Evolutionary conservation across 2,329 filamentous ascomycete genomes (phyloP).

Genomic region (Aspergillus pseudotamarii): DNA sequence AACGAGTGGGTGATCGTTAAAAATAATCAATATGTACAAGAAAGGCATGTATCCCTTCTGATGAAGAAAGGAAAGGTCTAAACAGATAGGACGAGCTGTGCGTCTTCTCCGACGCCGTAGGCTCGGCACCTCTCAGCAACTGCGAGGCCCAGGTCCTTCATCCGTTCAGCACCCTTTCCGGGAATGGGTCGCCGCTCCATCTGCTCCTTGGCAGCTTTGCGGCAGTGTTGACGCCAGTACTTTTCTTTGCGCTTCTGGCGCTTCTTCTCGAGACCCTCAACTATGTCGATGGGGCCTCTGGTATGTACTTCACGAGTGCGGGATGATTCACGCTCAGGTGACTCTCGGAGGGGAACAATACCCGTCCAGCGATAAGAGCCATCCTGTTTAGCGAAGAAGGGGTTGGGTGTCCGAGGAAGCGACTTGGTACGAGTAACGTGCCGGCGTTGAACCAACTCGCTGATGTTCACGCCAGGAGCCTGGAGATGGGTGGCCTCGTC

Average conservation of each 20-base stretch:
- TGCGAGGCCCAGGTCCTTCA: slow-evolving; percentile 87
- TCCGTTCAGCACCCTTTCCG: slow-evolving; percentile 87
- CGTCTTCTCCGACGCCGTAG: slow-evolving; percentile 56
- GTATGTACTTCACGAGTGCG: slow-evolving; percentile 63
- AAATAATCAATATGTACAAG: slow-evolving; percentile 32
- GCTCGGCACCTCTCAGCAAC: slow-evolving; percentile 81
- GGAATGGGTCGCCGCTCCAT: slow-evolving; percentile 67
- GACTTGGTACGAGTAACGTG: slow-evolving; percentile 80
- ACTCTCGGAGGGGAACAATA: slow-evolving; percentile 38
- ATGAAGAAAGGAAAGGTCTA: slow-evolving; percentile 38
- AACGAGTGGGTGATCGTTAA: slow-evolving; percentile 21
- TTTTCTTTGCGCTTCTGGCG: slow-evolving; percentile 91
- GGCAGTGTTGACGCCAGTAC: slow-evolving; percentile 84
- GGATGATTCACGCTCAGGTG: slow-evolving; percentile 38
- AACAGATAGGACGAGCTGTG: slow-evolving; percentile 72
- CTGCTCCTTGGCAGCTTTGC: slow-evolving; percentile 73
- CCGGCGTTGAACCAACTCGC: slow-evolving; percentile 62
- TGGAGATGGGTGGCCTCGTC: slow-evolving; percentile 46
- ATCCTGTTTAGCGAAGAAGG: slow-evolving; percentile 57
- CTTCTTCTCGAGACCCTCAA: slow-evolving; percentile 94
- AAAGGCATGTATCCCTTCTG: slow-evolving; percentile 21
- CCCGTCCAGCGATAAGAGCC: slow-evolving; percentile 34
- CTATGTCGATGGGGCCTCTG: slow-evolving; percentile 94
- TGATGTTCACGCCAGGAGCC: slow-evolving; percentile 56
- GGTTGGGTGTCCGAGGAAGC: slow-evolving; percentile 75